A percentile compares a stretch with the other conserved stretches of the same genome.
These are phyloP conservation scores for Coemansia furcata DNA, from an alignment of 192 early-diverging fungal species.

Conservation along the genomic window DNA sequence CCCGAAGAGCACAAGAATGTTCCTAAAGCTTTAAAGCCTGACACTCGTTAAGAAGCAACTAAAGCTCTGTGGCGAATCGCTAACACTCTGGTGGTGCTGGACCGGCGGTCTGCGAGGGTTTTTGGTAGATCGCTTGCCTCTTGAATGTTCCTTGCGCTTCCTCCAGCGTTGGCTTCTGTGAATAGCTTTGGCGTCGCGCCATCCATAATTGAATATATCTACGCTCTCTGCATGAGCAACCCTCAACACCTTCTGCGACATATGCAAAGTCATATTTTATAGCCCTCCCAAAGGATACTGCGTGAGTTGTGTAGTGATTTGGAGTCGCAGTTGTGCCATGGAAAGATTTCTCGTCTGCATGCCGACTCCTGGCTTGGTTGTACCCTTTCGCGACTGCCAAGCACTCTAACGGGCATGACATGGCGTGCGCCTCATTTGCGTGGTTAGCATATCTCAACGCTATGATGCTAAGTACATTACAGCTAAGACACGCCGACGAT, in stretches of 20 bases:
- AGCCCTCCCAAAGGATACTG: too few relatives aligned
- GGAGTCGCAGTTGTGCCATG: not conserved
- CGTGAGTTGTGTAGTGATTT: not conserved
- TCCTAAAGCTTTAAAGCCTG: not conserved
- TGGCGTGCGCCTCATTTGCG: not conserved
- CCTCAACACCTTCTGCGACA: too few relatives aligned
- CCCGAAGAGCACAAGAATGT: constrained; percentile 48
- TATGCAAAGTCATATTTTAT: too few relatives aligned
- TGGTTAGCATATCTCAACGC: not conserved
- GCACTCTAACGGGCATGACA: not conserved
- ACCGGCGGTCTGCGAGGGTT: not conserved
- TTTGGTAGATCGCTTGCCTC: not conserved
- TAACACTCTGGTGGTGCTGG: not conserved
- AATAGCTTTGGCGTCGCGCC: too few relatives aligned
- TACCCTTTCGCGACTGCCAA: not conserved
- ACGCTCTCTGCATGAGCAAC: too few relatives aligned
- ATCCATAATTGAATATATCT: too few relatives aligned
- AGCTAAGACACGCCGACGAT: not conserved
- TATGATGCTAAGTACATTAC: not conserved
- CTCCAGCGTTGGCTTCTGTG: too few relatives aligned
- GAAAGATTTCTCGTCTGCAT: not conserved
- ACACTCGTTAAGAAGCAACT: not conserved
- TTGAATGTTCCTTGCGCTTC: too few relatives aligned
- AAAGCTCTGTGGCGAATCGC: not conserved
- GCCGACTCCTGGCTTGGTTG: not conserved